A percentile compares a stretch with the other conserved stretches of the same genome.
Conservation (phyloP, 495 filamentous ascomycete species). For the Lepraria neglecta region DNA sequence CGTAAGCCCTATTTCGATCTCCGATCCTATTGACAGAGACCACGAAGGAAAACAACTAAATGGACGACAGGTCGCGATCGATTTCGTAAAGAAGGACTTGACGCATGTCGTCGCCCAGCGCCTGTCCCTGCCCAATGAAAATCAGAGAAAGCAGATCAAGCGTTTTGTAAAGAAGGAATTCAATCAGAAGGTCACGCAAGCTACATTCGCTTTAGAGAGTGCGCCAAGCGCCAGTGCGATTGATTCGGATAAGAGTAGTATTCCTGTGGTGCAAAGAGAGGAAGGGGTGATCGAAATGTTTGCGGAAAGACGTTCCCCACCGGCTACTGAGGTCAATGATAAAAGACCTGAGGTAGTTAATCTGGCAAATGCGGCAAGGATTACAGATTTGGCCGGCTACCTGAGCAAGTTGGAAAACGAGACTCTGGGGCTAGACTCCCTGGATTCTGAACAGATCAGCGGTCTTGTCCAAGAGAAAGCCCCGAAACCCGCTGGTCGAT, state of each 20-base stretch:
- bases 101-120: not conserved
- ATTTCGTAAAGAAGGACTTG: not conserved
- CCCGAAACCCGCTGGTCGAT: not conserved
- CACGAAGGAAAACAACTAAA: not conserved
- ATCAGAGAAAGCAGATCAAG: conserved; percentile 10
- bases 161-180: conserved; percentile 12
- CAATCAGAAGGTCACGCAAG: not conserved
- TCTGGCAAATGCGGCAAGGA: not conserved
- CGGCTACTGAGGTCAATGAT: too few species aligned
- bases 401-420: conserved; percentile 3
- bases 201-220: not conserved
- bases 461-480: not conserved
- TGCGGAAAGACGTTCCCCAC: too few species aligned
- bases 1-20: not conserved
- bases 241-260: not conserved
- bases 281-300: too few species aligned
- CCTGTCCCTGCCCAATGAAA: not conserved
- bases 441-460: not conserved
- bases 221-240: not conserved
- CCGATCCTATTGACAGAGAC: not conserved
- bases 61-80: not conserved
- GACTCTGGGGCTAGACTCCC: not conserved
- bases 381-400: conserved; percentile 1
- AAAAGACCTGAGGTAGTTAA: not conserved
- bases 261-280: too few species aligned